phyloP scores from a whole-genome alignment of 495 filamentous ascomycete genomes.

The Xylaria longipes region DNA sequence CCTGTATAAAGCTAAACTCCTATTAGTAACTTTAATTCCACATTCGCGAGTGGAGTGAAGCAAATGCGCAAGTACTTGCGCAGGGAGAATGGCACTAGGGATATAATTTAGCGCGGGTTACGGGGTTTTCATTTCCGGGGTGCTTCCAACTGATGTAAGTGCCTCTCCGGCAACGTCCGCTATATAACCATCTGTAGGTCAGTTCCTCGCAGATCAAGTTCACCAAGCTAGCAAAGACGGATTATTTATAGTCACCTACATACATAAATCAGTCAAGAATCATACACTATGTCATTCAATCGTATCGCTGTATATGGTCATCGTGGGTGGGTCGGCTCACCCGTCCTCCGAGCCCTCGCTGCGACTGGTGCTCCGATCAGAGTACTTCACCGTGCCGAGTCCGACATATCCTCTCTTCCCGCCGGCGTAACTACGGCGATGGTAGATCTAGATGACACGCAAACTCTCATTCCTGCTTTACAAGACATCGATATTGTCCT shows the following conservation, averaged over 20 bases:
- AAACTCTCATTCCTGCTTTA: slow-evolving; percentile 28
- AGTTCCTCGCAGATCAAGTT: neutral
- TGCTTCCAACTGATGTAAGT: neutral
- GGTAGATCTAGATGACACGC: slow-evolving; percentile 32
- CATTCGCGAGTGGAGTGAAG: neutral
- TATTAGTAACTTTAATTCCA: neutral
- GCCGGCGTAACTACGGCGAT: slow-evolving; percentile 24
- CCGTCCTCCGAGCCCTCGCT: slow-evolving; percentile 32
- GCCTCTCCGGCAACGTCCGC: neutral
- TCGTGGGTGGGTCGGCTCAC: slow-evolving; percentile 37
- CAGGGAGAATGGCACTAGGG: neutral
- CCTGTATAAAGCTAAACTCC: neutral
- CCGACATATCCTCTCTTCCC: slow-evolving; percentile 33
- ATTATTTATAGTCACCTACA: neutral
- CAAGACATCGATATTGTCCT: slow-evolving; percentile 34
- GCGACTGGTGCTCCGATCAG: slow-evolving; percentile 32
- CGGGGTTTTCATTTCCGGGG: neutral
- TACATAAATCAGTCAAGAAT: neutral
- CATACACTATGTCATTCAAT: slow-evolving; percentile 43
- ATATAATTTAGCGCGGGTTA: neutral
- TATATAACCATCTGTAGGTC: neutral
- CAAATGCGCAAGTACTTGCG: neutral
- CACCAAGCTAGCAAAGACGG: neutral
- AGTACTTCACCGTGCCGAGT: slow-evolving; percentile 34
- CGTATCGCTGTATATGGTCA: slow-evolving; percentile 40